phyloP scores from a whole-genome alignment of 75 land plant species.

The Azolla pinnata region DNA sequence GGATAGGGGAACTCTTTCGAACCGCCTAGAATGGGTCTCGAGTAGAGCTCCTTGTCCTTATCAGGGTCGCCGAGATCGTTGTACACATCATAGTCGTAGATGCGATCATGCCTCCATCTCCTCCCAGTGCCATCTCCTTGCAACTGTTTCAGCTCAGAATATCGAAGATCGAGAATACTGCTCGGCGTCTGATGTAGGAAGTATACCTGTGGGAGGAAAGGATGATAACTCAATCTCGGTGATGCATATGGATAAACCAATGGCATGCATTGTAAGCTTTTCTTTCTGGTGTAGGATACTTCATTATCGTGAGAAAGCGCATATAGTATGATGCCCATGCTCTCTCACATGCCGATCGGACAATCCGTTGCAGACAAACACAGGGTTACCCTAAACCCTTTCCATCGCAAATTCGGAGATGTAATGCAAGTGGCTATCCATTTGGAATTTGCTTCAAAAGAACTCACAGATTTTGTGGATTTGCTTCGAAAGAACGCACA shows the following conservation, averaged over 20 bases:
- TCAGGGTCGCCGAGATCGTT: constrained; percentile 21
- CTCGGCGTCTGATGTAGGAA: constrained; percentile 22
- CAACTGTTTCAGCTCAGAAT: constrained; percentile 20
- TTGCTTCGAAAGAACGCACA: no score
- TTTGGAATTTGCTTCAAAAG: no score
- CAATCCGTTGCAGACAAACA: no score
- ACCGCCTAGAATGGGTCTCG: constrained; percentile 12
- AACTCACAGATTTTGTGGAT: no score
- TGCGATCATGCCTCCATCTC: constrained; percentile 7
- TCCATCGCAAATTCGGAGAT: no score
- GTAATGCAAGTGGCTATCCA: no score
- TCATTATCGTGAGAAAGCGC: no score
- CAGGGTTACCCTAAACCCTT: no score
- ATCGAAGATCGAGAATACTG: constrained; percentile 9
- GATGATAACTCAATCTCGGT: background rate
- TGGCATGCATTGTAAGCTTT: no score
- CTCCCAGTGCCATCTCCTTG: constrained; percentile 16
- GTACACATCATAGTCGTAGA: constrained; percentile 23
- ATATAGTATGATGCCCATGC: no score
- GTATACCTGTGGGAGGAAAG: constrained; percentile 11
- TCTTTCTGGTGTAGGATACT: no score
- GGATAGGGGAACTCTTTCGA: constrained; percentile 19
- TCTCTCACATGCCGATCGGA: no score
- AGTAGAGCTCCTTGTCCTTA: background rate
- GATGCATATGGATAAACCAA: background rate